Evolutionary conservation across 345 rosid species (phyloP), one percentile per base, ranked within the genome.

Genomic region (Camelina neglecta): DNA sequence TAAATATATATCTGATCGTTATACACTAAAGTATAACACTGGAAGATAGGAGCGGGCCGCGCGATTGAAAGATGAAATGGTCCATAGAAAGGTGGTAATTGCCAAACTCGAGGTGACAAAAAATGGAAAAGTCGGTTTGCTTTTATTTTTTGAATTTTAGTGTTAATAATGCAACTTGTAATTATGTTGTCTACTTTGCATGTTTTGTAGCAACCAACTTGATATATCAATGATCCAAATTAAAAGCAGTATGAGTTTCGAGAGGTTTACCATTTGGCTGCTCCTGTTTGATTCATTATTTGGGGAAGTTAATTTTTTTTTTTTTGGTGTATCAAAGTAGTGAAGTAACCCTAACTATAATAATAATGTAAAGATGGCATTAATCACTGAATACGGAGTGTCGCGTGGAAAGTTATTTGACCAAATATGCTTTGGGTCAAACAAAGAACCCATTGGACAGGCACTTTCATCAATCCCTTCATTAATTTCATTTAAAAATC

Each of bases 361-460:
- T 29, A 29, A 29, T 33, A 48, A 47, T 23, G 8, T 18, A 49
- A 49, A 49, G 54, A 49, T 49, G 8, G 47, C 35, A 47, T 12
- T 21, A 60, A 60, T 71, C 38, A 71, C 60, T 36, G 31, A 51
- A 67, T 36, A 44, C 47, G 61, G 59, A 66, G 59, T 35, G 59
- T 66, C 47, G 58, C 13, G 39, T 4, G 61, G 45, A 11, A 48
- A 60, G 45, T 47, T 4, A 29, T 33, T 62, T 73, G 77, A 64
- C 64, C 56, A 35, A 63, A 18, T 53, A 29, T 53, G 77, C 63
- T 64, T 73, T 20, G 56, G 70, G 65, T 55, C 57, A 55, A 45
- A 56, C 71, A 64, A 54, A 42, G 64, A 63, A 64, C 70, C 70
- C 63, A 73, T 63, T 73, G 55, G 70, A 61, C 63, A 63, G 53